Evolutionary conservation across 2,329 filamentous ascomycete genomes (phyloP), one percentile per base, ranked within the genome.

Genomic region (Sphaerulina musiva): DNA sequence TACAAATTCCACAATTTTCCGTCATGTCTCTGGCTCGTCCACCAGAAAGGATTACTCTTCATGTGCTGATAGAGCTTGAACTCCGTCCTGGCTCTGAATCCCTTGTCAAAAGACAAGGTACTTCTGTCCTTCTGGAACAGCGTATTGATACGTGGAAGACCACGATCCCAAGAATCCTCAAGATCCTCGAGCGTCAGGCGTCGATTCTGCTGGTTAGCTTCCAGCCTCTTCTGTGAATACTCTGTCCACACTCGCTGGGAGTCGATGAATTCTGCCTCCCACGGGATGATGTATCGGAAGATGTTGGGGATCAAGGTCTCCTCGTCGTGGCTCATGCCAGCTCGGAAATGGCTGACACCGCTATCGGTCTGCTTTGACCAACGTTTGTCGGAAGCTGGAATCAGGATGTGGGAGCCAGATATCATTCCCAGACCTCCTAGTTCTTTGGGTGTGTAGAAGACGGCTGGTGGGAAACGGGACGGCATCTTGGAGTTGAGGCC

Each of bases 21-120:
- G 66, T 98, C 93, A 66, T 98, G 95, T 39, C 93, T 80, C 72
- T 97, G 92, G 66, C 88, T 95, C 3, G 93, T 98, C 93, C 93
- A 98, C 90, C 91, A 96, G 78, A 97, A 97, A 0, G 93, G 93
- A 69, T 97, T 96, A 73, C 87, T 95, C 82, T 95, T 96, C 92
- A 98, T 97, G 57, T 97, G 78, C 71, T 97, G 92, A 69, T 97
- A 98, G 31, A 93, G 85, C 78, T 98, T 98, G 78, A 98, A 98
- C 70, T 98, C 93, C 9, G 92, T 89, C 51, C 93, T 82, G 11
- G 91, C 85, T 63, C 93, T 86, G 84, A 97, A 98, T 51, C 93
- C 93, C 74, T 98, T 98, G 76, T 98, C 93, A 67, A 98, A 98
- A 67, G 89, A 95, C 59, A 98, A 80, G 0, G 93, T 98, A 70